phyloP scores from a whole-genome alignment of 2,329 filamentous ascomycete species.

The Cladophialophora carrionii region DNA sequence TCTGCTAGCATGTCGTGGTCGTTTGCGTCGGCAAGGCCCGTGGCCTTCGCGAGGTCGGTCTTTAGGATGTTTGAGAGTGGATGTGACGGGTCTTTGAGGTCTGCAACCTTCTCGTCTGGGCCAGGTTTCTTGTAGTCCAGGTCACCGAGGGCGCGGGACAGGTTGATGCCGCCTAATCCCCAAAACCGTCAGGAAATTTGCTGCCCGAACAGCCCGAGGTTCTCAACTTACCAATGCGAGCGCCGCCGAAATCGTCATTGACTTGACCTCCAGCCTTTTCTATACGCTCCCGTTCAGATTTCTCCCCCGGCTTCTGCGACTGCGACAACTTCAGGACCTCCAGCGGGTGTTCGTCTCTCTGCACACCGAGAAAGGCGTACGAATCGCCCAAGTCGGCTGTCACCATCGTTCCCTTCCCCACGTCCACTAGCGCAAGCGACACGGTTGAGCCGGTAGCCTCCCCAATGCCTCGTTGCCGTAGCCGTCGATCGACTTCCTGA shows the following conservation, averaged over 20 bases:
- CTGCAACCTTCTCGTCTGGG: not conserved
- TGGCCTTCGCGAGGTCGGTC: not conserved
- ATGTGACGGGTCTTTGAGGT: not conserved
- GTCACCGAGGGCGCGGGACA: conserved; percentile 1
- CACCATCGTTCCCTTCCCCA: not conserved
- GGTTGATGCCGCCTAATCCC: conserved; percentile 1
- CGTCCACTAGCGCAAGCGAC: not conserved
- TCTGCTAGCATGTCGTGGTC: conserved; percentile 1
- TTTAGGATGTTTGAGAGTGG: not conserved
- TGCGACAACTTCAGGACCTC: not conserved
- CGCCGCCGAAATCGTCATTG: not conserved
- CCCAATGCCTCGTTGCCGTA: not conserved
- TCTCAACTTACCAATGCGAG: not conserved
- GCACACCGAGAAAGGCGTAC: not conserved
- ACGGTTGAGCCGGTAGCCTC: not conserved
- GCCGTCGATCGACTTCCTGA: conserved; percentile 1
- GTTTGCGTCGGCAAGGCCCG: not conserved
- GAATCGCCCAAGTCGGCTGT: conserved; percentile 2
- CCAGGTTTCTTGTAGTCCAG: not conserved
- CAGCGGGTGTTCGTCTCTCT: not conserved
- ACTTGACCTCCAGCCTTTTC: not conserved
- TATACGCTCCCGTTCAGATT: not conserved
- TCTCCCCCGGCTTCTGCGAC: not conserved
- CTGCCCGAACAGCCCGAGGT: not conserved
- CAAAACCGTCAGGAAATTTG: not conserved